These are phyloP conservation scores for Lupinus albus DNA, from an alignment of 306 rosid species.

Conservation along the genomic window DNA sequence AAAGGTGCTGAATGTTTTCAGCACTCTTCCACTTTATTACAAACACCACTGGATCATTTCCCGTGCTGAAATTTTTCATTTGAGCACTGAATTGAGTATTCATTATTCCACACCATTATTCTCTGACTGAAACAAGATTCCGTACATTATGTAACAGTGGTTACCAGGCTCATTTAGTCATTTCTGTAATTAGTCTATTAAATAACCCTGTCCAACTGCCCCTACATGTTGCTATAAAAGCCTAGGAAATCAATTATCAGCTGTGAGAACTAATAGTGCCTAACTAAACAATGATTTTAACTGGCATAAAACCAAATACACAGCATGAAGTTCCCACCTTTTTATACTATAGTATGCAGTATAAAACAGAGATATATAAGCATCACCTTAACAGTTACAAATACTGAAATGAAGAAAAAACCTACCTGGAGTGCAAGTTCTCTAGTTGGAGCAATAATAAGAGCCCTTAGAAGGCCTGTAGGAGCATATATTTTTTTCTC, in stretches of 20 bases:
- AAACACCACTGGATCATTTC: slow-evolving; percentile 1
- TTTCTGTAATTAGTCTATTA: not conserved
- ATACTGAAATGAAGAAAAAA: slow-evolving; percentile 29
- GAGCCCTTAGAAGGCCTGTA: slow-evolving; percentile 74
- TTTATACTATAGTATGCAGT: not conserved
- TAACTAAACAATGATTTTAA: slow-evolving; percentile 2
- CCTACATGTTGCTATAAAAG: not conserved
- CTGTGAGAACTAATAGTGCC: not conserved
- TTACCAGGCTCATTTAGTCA: slow-evolving; percentile 1
- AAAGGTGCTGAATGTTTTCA: slow-evolving; percentile 4
- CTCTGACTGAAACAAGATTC: slow-evolving; percentile 10
- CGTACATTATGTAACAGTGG: not conserved
- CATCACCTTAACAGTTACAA: slow-evolving; percentile 23
- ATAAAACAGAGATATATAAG: not conserved
- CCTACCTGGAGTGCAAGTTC: slow-evolving; percentile 94
- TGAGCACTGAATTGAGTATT: not conserved
- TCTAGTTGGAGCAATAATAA: slow-evolving; percentile 89
- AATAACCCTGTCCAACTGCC: not conserved
- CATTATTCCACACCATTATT: slow-evolving; percentile 6
- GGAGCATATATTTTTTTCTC: slow-evolving; percentile 55
- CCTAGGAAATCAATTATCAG: slow-evolving; percentile 12
- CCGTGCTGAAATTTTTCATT: not conserved
- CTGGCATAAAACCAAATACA: slow-evolving; percentile 3
- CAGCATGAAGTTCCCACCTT: slow-evolving; percentile 8
- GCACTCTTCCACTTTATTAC: not conserved